Evolutionary conservation across 2,329 filamentous ascomycete species (phyloP), one percentile per base, ranked within the genome.

Genomic region (Nothopassalora personata): DNA sequence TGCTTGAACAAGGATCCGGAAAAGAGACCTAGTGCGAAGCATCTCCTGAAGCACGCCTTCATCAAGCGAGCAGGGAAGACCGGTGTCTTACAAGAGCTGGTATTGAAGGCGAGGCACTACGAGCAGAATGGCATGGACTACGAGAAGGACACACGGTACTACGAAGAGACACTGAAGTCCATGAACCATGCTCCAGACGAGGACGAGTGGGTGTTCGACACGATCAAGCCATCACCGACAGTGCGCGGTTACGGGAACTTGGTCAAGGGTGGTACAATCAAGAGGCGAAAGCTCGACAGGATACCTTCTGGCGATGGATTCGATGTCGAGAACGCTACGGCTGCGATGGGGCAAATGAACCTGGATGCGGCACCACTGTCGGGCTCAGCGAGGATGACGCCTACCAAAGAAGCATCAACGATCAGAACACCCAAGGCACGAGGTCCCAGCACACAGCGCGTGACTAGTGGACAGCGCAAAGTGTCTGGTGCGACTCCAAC

Each of bases 141-240:
- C 5, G 69, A 70, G 33, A 66, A 64, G 53, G 85, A 86, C 63
- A 83, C 88, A 1, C 89, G 89, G 68, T 96, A 93, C 75, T 97
- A 97, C 74, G 92, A 96, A 68, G 93, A 97, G 76, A 96, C 93
- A 3, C 80, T 97, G 80, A 63, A 65, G 19, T 68, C 69, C 30
- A 72, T 74, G 64, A 66, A 65, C 46, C 59, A 62, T n/a, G 85
- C 80, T 65, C 80, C 84, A 39, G 87, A 91, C 5, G 81, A 89
- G 15, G 91, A 96, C 64, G 92, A 90, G 64, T 97, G 93, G 93
- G 88, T 96, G 1, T 97, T 97, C 71, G 93, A 97, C 70, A 97
- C 93, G 0, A 86, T 97, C 70, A 94, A 90, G 73, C 82, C 10
- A 11, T 73, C 80, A 11, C 74, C 80, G 7, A 90, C 89, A 0